Conservation (phyloP, 345 rosid genomes). For the Salix arbutifolia region DNA sequence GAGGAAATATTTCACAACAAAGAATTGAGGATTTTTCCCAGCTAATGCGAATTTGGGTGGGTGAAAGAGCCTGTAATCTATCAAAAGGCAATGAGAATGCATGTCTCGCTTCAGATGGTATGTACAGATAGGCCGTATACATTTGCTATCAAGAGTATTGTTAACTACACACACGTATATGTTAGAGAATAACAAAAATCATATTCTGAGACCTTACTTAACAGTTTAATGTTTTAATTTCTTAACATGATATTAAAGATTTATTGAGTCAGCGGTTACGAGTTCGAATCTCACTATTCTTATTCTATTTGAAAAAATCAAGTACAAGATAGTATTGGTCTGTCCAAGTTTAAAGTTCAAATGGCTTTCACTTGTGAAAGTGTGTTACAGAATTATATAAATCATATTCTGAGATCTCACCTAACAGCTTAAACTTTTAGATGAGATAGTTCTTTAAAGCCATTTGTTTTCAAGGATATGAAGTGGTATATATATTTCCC, state of each 20-base stretch:
- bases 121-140: neutral
- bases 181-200: neutral
- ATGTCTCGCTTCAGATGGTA: neutral
- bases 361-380: too few species aligned
- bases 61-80: neutral
- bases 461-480: neutral
- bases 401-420: too few species aligned
- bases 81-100: neutral
- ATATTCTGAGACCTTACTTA: neutral
- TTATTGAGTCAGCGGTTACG: too few species aligned
- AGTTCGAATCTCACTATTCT: too few species aligned
- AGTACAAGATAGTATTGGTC: accelerated
- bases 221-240: accelerated
- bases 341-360: too few species aligned
- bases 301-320: too few species aligned
- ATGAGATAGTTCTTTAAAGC: neutral
- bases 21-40: neutral
- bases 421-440: too few species aligned
- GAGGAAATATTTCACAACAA: neutral
- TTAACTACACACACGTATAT: neutral
- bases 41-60: neutral
- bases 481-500: neutral
- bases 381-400: too few species aligned
- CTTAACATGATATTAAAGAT: too few species aligned
- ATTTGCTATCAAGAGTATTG: neutral